Base-by-base conservation (phyloP, 2,329 filamentous ascomycete genomes). In the Pyricularia pennisetigena region DNA sequence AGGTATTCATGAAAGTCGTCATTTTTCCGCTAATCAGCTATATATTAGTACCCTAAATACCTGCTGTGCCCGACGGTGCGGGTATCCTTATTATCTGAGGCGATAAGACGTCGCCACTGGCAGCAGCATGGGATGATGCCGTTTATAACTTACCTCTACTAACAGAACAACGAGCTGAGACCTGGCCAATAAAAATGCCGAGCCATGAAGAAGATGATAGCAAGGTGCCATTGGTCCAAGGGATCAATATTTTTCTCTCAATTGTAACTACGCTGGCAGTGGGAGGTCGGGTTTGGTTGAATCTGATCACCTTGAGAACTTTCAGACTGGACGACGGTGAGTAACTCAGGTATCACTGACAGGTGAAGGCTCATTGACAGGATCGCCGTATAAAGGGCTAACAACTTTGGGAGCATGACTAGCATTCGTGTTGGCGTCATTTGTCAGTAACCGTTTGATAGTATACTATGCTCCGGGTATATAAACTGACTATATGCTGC, bases 291-390 rank as follows among this genome's bases (percentile, higher is more conserved):
- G 26, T 59, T 24, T 41, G 30, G 35, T 26, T 57, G 23, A 54
- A 41, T 26, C 5, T 26, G 8, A 41, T 28, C 24, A 57, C 24
- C 20, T 54, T 66, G 65, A 57, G 65, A 28, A 66, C 12, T 12
- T 66, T 66, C 12, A 54, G 65, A 32, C 23, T 66, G 23, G 65
- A 66, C 41, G 65, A 66, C 20, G 41, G 65, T 66, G 30, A 29
- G 65, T 66, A 9, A 26, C 64, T 7, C 30, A 8, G 20, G 41
- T 16, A 54, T n/a, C 20, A n/a, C 3, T n/a, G 7, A n/a, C 41
- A 54, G 41, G 8, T n/a, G 6, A n/a, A 54, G 41, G 16, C 41
- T 35, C 16, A 54, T 20, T 2, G 20, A 20, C 16, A 54, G 16
- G 16, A 54, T 6, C 7, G n/a, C 20, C 41, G 16, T 8, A 20